Conservation (phyloP, 441 rosid genomes). For the Erodium moschatum region DNA sequence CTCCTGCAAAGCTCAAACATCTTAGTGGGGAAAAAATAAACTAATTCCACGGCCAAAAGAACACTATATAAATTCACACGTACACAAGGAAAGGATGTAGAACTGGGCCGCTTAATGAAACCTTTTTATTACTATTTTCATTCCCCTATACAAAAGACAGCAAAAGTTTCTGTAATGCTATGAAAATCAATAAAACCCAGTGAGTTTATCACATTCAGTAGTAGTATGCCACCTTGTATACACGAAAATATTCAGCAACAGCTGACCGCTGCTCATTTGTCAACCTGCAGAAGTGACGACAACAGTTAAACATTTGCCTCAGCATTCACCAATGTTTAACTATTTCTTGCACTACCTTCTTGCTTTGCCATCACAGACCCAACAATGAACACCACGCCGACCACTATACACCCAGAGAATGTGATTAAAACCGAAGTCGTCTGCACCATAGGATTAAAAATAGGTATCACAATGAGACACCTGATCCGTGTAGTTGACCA, state of each 20-base stretch:
- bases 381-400: slow-evolving; percentile 95
- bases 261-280: slow-evolving; percentile 87
- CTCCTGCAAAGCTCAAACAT: slow-evolving; percentile 46
- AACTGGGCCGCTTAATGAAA: slow-evolving; percentile 52
- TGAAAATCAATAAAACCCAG: background rate
- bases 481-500: background rate
- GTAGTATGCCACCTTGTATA: slow-evolving; percentile 51
- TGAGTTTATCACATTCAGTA: background rate
- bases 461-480: background rate
- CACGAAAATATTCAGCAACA: slow-evolving; percentile 75
- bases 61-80: slow-evolving; percentile 30
- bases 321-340: slow-evolving; percentile 8
- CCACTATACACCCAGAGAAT: slow-evolving; percentile 93
- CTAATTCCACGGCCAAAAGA: slow-evolving; percentile 13
- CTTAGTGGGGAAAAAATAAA: slow-evolving; percentile 18
- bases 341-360: slow-evolving; percentile 45
- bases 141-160: slow-evolving; percentile 48
- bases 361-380: slow-evolving; percentile 96
- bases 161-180: slow-evolving; percentile 10
- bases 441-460: slow-evolving; percentile 31
- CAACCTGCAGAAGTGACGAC: slow-evolving; percentile 38
- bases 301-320: slow-evolving; percentile 16
- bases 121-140: slow-evolving; percentile 65
- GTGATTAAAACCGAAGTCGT: slow-evolving; percentile 81
- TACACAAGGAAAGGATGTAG: slow-evolving; percentile 91